These are phyloP conservation scores for Lignosus rhinocerotis DNA, from an alignment of 1,284 basidiomycete genomes.

Conservation along the genomic window DNA sequence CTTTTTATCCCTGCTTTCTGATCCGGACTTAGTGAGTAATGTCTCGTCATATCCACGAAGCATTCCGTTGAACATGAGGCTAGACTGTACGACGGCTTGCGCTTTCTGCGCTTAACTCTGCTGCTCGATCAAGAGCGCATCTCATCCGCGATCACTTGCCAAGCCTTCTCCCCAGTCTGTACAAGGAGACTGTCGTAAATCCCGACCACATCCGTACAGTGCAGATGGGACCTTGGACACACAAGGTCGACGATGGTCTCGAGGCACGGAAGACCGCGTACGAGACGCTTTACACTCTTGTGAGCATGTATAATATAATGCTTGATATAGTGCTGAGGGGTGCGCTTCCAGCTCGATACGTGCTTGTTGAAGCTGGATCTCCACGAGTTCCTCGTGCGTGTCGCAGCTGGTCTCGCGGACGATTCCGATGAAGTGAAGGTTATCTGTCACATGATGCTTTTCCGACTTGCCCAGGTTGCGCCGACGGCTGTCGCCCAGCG, in stretches of 20 bases:
- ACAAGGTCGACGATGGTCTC: slow-evolving; percentile 91
- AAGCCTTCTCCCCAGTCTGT: slow-evolving; percentile 79
- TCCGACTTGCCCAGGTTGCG: slow-evolving; percentile 85
- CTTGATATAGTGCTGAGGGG: slow-evolving; percentile 6
- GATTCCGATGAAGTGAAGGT: slow-evolving; percentile 97
- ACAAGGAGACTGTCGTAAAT: slow-evolving; percentile 83
- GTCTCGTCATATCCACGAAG: background rate
- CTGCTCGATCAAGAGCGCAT: slow-evolving; percentile 91
- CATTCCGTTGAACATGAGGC: background rate
- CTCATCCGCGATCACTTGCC: slow-evolving; percentile 85
- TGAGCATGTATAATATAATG: slow-evolving; percentile 39
- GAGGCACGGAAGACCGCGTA: slow-evolving; percentile 96
- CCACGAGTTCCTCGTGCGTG: slow-evolving; percentile 79
- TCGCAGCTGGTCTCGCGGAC: slow-evolving; percentile 85
- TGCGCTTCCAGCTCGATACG: slow-evolving; percentile 71
- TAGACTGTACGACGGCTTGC: slow-evolving; percentile 88
- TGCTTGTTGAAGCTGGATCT: slow-evolving; percentile 86
- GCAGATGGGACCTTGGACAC: slow-evolving; percentile 98
- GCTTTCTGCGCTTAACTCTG: slow-evolving; percentile 88
- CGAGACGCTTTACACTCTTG: slow-evolving; percentile 96
- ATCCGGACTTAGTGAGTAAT: slow-evolving; percentile 74
- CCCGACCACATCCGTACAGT: slow-evolving; percentile 87
- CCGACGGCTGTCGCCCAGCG: slow-evolving; percentile 81
- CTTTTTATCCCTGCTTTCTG: slow-evolving; percentile 87
- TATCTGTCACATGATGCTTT: slow-evolving; percentile 92